Base-by-base conservation (phyloP, 306 rosid species). In the Cicer judaicum region DNA sequence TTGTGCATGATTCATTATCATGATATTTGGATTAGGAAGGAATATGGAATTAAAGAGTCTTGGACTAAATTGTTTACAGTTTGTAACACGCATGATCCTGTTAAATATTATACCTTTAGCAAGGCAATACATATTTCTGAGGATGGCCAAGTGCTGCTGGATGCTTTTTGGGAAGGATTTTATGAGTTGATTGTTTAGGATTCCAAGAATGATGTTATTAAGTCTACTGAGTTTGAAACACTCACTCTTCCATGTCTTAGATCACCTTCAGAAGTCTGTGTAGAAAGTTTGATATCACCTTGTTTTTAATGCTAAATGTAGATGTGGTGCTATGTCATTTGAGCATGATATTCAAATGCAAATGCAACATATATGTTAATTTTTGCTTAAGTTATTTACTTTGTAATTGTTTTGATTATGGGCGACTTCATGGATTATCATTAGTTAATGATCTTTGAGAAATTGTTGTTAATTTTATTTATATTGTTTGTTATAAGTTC, bases 241-340 rank as follows among this genome's bases (percentile, higher is more conserved):
- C 9, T 46, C 48, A 21, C 24, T 2, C 24, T 21, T 21, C 2
- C 24, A 21, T 21, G 24, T 21, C 24, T 1, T 21, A 21, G 24
- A 21, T 21, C 24, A 21, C 24, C 24, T 21, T 21, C 69, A 14
- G 54, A 21, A 39, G 19, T 72, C 47, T 72, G 72, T 43, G 38
- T 67, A n/a, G 79, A 83, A 55, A 83, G 84, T 59, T 55, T 83
- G 73, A 66, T 79, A 57, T 79, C 84, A 68, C 84, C 87, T 8
- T 8, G 60, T 18, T 8, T 6, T 18, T 54, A 8, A 44, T 8
- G 49, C 10, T 44, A 44, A 12, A 44, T 44, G 12, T 44, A 10
- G 49, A 8, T 52, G 24, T 7, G 1, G 8, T 52, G 57, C 57
- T 52, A 15, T 46, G 50, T 53, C 59, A 53, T 11, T 16, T 15